Evolutionary conservation across 768 basidiomycete genomes (phyloP).

Genomic region (Lyophyllum atratum): DNA sequence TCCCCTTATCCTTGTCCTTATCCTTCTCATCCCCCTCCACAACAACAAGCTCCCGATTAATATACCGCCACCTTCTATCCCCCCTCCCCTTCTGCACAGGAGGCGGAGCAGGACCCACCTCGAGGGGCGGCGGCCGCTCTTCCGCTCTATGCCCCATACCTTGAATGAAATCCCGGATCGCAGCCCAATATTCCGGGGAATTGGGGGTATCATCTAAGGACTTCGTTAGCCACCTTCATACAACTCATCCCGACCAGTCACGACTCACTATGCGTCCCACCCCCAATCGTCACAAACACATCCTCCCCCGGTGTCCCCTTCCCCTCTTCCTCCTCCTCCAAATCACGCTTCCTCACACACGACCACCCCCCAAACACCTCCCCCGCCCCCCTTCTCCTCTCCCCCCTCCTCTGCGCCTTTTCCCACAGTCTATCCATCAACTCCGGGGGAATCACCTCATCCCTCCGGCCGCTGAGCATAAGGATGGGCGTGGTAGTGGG

Average conservation of each 20-base stretch:
- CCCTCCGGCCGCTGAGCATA: constrained; percentile 65
- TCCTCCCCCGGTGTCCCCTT: constrained; percentile 2
- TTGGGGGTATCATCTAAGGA: neutral
- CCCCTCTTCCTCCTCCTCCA: neutral
- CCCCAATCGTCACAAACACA: constrained; percentile 36
- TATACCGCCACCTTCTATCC: constrained; percentile 8
- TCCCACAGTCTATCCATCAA: constrained; percentile 69
- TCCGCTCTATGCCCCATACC: neutral
- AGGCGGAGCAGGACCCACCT: neutral
- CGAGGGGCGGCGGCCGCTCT: neutral
- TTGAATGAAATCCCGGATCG: neutral
- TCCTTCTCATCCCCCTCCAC: too few relatives aligned
- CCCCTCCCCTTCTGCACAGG: neutral
- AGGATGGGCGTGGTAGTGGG: constrained; percentile 63
- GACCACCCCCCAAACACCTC: too few relatives aligned
- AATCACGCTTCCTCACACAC: neutral
- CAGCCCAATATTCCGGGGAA: neutral
- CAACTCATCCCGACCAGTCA: neutral
- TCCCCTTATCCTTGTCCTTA: neutral
- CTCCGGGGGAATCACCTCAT: constrained; percentile 61
- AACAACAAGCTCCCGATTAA: neutral
- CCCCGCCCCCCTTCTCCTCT: constrained; percentile 5
- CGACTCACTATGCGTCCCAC: constrained; percentile 41
- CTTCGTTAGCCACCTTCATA: too few relatives aligned
- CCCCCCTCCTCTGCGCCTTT: constrained; percentile 42